Percentiles rank a stretch among this genome's conserved stretches.
These are phyloP conservation scores for Leccinum glutinopallens DNA, from an alignment of 1,284 basidiomycete genomes.

Conservation along the genomic window DNA sequence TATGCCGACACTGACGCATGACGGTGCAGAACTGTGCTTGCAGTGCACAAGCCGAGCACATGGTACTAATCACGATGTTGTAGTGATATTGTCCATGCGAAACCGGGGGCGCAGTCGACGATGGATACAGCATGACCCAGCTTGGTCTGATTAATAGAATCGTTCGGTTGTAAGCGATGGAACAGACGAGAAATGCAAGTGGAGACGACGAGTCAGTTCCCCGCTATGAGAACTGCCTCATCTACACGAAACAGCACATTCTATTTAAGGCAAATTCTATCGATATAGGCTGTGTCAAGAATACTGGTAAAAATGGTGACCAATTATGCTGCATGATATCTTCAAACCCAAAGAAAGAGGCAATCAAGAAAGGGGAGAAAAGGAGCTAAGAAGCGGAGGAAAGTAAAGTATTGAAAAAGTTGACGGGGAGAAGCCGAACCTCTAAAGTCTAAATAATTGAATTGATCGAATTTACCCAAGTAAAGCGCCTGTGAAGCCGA, in stretches of 20 bases:
- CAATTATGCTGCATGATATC: conserved; percentile 17
- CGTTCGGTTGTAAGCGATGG: background rate
- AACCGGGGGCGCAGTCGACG: background rate
- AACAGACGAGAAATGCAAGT: background rate
- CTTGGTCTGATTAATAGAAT: background rate
- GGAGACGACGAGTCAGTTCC: background rate
- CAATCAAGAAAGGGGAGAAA: background rate
- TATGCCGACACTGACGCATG: background rate
- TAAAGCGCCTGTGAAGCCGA: conserved; percentile 19
- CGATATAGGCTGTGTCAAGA: background rate
- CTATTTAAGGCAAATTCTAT: background rate
- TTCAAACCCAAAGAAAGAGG: background rate
- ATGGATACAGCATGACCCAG: background rate
- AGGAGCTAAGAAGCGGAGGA: background rate
- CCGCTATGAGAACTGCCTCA: background rate
- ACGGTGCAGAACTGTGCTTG: conserved; percentile 57
- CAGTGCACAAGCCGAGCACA: conserved; percentile 86
- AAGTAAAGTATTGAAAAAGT: background rate
- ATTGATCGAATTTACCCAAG: conserved; percentile 16
- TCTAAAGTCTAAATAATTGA: background rate
- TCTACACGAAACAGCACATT: too few species aligned
- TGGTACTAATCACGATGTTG: conserved; percentile 71
- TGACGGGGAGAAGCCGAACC: background rate
- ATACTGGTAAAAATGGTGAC: background rate
- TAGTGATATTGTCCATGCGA: background rate